Evolutionary conservation across 129 eudicot species (phyloP).

Genomic region (Deinandra increscens): DNA sequence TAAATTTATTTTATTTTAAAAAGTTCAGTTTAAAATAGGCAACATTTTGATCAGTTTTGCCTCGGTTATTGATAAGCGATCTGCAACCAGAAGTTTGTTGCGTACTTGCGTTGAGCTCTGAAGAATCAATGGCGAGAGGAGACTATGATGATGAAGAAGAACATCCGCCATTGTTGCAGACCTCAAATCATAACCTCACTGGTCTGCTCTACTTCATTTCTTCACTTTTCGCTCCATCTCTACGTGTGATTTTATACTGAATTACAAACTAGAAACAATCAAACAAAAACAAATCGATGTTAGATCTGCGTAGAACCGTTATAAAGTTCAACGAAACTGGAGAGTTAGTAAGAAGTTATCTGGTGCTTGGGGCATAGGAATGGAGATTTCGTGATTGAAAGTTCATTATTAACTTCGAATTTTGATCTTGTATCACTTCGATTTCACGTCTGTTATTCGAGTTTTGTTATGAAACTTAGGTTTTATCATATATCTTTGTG

Average conservation of each 20-base stretch:
- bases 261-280: not conserved
- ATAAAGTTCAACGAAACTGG: not conserved
- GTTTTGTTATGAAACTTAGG: not conserved
- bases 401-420: not conserved
- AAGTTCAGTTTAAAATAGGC: too few relatives aligned
- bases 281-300: not conserved
- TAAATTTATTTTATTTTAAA: too few relatives aligned
- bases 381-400: not conserved
- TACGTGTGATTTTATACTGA: not conserved
- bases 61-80: not conserved
- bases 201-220: constrained; percentile 24
- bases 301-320: not conserved
- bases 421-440: not conserved
- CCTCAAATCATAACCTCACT: constrained; percentile 14
- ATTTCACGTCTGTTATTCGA: not conserved
- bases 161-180: constrained; percentile 32
- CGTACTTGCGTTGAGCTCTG: not conserved
- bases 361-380: too few relatives aligned
- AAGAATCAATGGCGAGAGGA: constrained; percentile 21
- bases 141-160: constrained; percentile 14
- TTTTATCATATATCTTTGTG: not conserved
- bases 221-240: not conserved
- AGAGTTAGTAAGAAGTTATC: too few relatives aligned
- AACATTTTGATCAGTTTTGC: not conserved
- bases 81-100: not conserved